Base-by-base conservation (phyloP, 2,329 filamentous ascomycete genomes). In the Balansia obtecta region DNA sequence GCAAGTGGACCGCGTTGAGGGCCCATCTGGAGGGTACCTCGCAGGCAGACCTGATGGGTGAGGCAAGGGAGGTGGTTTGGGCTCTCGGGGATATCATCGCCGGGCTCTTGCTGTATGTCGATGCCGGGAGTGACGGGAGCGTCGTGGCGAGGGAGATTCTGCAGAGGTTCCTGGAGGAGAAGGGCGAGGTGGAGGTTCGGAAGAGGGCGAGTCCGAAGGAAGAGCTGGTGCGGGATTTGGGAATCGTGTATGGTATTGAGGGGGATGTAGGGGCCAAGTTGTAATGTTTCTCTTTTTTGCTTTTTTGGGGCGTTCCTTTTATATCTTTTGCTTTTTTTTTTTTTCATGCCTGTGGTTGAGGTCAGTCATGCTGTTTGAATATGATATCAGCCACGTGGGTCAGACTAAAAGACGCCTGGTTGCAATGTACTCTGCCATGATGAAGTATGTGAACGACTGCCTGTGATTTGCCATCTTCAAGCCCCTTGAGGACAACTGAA, bases 11-110 rank as follows among this genome's bases (percentile, higher is more conserved):
- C 9, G 55, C 44, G 1, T 46, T 77, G 46, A 70, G 65, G 54
- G 52, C 49, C 4, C 62, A 63, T 13, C 51, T 77, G 13, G 67
- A 66, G 15, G 49, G 41, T 1, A 63, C 60, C 11, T 51, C 62
- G 0, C 64, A 71, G 46, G 63, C 61, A 1, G 63, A 65, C 2
- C 63, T 80, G 52, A 58, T 77, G 37, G 65, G 66, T 1, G 68
- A 75, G 32, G 74, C 73, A 1, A 66, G 75, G 44, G 62, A 65
- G 4, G 52, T 76, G 1, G 61, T 74, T 3, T 75, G 70, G 63
- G 55, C 57, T 2, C 58, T 71, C 1, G 70, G 72, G 0, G 70
- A 76, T 49, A 58, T 73, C 8, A 50, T 74, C 27, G 68, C 72
- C 18, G 67, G 65, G 9, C 58, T 68, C n/a, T 55, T 77, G 45